Evolutionary conservation across 257 asterid genomes (phyloP), one percentile per base, ranked within the genome.

Genomic region (Solanum dulcamara): DNA sequence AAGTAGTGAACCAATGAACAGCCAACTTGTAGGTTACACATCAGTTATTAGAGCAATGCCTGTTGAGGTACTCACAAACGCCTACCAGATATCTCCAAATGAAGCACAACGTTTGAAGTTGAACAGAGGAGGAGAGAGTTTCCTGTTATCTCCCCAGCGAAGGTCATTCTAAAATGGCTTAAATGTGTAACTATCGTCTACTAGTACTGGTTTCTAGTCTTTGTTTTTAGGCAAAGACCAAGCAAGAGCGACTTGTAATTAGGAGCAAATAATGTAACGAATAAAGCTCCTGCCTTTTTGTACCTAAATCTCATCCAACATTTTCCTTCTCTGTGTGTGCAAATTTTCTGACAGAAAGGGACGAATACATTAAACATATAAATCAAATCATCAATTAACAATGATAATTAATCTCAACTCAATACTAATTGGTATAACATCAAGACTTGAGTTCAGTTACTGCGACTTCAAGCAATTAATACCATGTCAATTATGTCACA

Each of bases 1-100:
- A 0, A 90, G 93, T 0, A 93, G 93, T 7, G 24, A 79, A 66
- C 97, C 97, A 2, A 87, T 88, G 92, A 86, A 88, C 42, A 92
- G 74, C 90, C 81, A 93, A 0, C 50, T 92, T 3, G 93, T 95
- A 0, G 98, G 98, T 0, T 93, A 92, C 91, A 93, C 98, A 0
- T 95, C 98, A 10, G 92, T 92, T 17, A 51, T 95, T 1, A 87
- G 93, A 64, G 98, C 93, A 2, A 84, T 92, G 96, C 98, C 98
- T 0, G 85, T 91, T 17, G 92, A 94, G 1, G 96, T 93, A 4
- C 85, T 95, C 2, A 88, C 93, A 0, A 90, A 92, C 18, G 89
- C 93, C 0, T 94, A 90, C 17, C 90, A 86, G 86, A 85, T 94
- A 11, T 92, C 98, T 1, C 95, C 94, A 1, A 84, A 26, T 3